These are phyloP conservation scores for Candida glucosophila DNA, from an alignment of 1,139 yeast genomes.

Conservation along the genomic window DNA sequence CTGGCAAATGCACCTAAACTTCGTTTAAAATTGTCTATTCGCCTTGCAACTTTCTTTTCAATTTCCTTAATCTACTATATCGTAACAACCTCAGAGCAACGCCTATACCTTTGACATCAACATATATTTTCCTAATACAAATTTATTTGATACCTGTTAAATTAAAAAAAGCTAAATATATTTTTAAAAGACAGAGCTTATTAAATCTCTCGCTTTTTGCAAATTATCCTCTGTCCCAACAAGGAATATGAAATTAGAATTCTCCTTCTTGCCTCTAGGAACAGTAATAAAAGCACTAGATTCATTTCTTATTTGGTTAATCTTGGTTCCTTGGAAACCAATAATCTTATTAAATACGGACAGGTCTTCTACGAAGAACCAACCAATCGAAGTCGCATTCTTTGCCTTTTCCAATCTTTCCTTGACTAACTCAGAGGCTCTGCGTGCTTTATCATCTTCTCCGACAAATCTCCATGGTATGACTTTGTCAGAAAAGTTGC, in stretches of 20 bases:
- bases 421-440: conserved; percentile 28
- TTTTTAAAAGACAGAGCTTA: conserved; percentile 5
- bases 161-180: neutral
- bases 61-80: neutral
- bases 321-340: conserved; percentile 70
- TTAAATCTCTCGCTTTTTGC: conserved; percentile 18
- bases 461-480: conserved; percentile 65
- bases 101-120: neutral
- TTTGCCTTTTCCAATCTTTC: conserved; percentile 27
- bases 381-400: conserved; percentile 24
- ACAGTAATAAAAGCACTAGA: conserved; percentile 54
- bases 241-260: conserved; percentile 19
- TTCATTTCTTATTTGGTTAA: conserved; percentile 53
- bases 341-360: conserved; percentile 47
- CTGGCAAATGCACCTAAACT: too few species aligned
- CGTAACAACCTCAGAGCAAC: neutral
- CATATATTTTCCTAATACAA: neutral
- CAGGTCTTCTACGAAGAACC: conserved; percentile 31
- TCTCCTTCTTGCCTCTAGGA: conserved; percentile 51
- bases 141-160: neutral
- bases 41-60: too few species aligned
- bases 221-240: conserved; percentile 26
- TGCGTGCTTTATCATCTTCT: conserved; percentile 28
- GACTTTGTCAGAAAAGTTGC: conserved; percentile 15
- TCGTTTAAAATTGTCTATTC: too few species aligned